Evolutionary conservation across 305 asterid species (phyloP).

Genomic region (Fraxinus dipetala): DNA sequence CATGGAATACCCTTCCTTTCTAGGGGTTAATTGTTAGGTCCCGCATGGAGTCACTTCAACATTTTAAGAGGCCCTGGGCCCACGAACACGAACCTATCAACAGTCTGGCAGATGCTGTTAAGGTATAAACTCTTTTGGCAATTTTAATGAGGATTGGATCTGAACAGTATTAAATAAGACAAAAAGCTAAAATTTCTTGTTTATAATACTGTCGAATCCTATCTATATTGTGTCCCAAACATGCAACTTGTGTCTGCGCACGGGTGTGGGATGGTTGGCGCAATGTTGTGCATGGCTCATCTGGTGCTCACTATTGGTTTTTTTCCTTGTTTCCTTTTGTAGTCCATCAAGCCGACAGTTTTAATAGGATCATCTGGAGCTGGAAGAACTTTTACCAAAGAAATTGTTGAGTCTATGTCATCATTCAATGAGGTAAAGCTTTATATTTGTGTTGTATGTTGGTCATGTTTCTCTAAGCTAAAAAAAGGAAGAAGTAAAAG

Average conservation of each 20-base stretch:
- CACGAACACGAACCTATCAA: not conserved
- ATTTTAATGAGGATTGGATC: not conserved
- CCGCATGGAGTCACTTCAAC: not conserved
- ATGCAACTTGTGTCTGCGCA: not conserved
- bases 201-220: not conserved
- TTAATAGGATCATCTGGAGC: constrained; percentile 58
- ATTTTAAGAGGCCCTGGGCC: not conserved
- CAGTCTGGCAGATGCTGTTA: not conserved
- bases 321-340: constrained; percentile 9
- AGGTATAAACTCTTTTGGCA: not conserved
- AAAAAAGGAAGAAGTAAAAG: not conserved
- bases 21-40: not conserved
- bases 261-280: not conserved
- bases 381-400: constrained; percentile 54
- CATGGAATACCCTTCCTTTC: not conserved
- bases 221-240: not conserved
- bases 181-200: not conserved
- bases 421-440: constrained; percentile 44
- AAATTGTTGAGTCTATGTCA: constrained; percentile 48
- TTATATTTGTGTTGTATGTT: not conserved
- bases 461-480: not conserved
- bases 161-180: not conserved
- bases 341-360: constrained; percentile 55
- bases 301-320: not conserved
- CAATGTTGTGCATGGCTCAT: not conserved